Conservation (phyloP, 257 asterid species). For the Solanum chiquidenum region DNA sequence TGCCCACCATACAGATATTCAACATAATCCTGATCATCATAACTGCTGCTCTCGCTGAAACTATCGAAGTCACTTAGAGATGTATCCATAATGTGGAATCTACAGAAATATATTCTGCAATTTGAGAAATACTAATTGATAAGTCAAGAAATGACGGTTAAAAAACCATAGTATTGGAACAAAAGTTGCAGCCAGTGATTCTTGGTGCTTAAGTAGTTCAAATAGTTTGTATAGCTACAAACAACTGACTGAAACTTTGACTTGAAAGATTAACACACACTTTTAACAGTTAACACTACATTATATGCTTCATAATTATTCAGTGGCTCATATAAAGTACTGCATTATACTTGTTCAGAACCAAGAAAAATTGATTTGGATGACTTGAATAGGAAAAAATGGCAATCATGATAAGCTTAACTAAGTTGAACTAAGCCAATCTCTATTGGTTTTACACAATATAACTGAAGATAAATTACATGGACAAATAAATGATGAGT, state of each 20-base stretch:
- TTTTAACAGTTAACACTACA: not conserved
- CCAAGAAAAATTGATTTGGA: not conserved
- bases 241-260: not conserved
- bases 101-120: slow-evolving; percentile 9
- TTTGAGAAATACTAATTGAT: not conserved
- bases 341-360: not conserved
- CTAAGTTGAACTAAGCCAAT: not conserved
- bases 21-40: slow-evolving; percentile 74
- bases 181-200: not conserved
- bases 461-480: not conserved
- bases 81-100: slow-evolving; percentile 48
- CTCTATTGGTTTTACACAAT: not conserved
- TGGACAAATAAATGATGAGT: not conserved
- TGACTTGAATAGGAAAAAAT: not conserved
- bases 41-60: slow-evolving; percentile 69
- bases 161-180: not conserved
- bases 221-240: not conserved
- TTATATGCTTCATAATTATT: not conserved
- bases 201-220: not conserved
- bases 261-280: not conserved
- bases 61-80: slow-evolving; percentile 55
- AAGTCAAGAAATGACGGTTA: not conserved
- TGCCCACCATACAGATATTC: slow-evolving; percentile 65
- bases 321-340: not conserved
- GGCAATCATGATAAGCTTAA: not conserved